These are phyloP conservation scores for Davidsoniella virescens DNA, from an alignment of 2,329 filamentous ascomycete genomes.

Conservation along the genomic window DNA sequence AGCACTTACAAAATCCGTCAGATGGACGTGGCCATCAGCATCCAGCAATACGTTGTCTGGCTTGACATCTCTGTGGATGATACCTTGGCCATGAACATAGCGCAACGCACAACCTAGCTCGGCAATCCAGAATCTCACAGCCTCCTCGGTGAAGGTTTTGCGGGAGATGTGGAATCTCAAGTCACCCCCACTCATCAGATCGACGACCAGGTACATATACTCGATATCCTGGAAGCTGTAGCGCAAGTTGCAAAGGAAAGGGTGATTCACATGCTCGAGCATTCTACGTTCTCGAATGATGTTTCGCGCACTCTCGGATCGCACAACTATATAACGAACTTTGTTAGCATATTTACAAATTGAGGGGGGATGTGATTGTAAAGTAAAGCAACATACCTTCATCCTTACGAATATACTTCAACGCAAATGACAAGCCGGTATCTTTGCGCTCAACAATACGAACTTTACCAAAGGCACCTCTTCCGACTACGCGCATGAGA, in stretches of 20 bases:
- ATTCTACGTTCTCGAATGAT: constrained; percentile 95
- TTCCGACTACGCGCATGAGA: constrained; percentile 83
- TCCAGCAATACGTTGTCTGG: constrained; percentile 83
- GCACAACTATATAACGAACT: constrained; percentile 50
- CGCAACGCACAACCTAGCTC: constrained; percentile 81
- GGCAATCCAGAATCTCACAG: constrained; percentile 91
- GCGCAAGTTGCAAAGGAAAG: constrained; percentile 93
- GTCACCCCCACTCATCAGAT: constrained; percentile 95
- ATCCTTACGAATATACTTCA: constrained; percentile 98
- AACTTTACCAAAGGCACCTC: constrained; percentile 96
- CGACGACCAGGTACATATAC: constrained; percentile 97
- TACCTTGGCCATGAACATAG: constrained; percentile 73
- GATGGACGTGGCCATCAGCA: constrained; percentile 81
- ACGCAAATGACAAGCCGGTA: constrained; percentile 78
- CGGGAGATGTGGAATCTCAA: constrained; percentile 93
- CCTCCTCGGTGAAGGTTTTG: constrained; percentile 95
- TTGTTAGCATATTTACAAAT: background rate
- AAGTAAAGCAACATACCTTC: constrained; percentile 45
- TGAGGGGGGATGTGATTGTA: background rate
- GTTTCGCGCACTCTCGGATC: constrained; percentile 93
- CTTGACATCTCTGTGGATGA: constrained; percentile 83
- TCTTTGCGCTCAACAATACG: constrained; percentile 97
- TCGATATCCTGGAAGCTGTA: constrained; percentile 99
- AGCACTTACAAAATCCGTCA: constrained; percentile 79
- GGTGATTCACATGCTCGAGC: constrained; percentile 95